A percentile compares a stretch with the other conserved stretches of the same genome.
phyloP scores from a whole-genome alignment of 306 rosid species.

The Acacia melanoxylon region DNA sequence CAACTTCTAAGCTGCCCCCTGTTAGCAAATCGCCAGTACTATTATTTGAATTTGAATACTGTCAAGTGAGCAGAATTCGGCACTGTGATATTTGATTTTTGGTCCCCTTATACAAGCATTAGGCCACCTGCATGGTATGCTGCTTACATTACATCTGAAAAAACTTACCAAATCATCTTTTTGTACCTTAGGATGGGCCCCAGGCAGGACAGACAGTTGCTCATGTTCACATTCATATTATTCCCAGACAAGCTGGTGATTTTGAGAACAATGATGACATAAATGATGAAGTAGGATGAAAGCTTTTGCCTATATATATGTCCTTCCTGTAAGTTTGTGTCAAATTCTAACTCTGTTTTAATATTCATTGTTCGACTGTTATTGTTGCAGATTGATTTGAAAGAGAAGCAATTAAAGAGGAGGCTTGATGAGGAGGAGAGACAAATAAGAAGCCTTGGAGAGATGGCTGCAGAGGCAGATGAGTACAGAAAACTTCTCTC shows the following conservation, averaged over 20 bases:
- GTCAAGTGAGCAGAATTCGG: not conserved
- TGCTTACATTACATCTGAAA: not conserved
- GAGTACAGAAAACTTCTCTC: conserved; percentile 75
- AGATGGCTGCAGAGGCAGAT: conserved; percentile 82
- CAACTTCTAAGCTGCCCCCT: not conserved
- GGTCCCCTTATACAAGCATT: not conserved
- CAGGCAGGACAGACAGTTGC: conserved; percentile 86
- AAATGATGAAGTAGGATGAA: conserved; percentile 67
- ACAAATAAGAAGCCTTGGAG: conserved; percentile 69
- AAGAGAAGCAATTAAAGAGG: conserved; percentile 74
- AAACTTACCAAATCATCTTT: conserved; percentile 28
- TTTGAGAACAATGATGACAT: conserved; percentile 80
- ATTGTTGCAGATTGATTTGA: conserved; percentile 64
- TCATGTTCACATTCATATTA: conserved; percentile 87
- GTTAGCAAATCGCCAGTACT: not conserved
- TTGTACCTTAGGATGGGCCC: conserved; percentile 75
- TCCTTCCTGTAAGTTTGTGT: not conserved
- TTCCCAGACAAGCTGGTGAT: conserved; percentile 72
- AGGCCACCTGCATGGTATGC: not conserved
- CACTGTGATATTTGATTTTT: not conserved
- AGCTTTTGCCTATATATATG: not conserved
- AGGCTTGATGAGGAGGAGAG: conserved; percentile 88
- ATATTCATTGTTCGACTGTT: conserved; percentile 4
- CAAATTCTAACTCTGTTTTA: conserved; percentile 4
- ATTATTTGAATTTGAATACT: not conserved